These are phyloP conservation scores for Solanum bulbocastanum DNA, from an alignment of 257 asterid species.

Conservation along the genomic window DNA sequence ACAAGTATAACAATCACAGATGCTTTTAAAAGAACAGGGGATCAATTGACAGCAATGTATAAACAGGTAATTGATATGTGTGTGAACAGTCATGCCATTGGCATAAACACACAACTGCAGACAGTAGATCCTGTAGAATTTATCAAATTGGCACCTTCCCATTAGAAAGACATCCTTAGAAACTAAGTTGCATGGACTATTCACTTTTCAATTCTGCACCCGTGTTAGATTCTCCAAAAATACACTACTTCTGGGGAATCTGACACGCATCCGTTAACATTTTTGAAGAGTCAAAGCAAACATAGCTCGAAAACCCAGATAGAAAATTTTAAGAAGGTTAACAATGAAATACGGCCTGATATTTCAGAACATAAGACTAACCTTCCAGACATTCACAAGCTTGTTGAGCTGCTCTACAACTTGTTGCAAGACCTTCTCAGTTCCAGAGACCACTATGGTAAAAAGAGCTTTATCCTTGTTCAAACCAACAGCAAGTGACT, in stretches of 20 bases:
- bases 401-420: constrained; percentile 79
- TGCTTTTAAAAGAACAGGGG: background rate
- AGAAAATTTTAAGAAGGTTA: background rate
- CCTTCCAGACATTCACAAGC: constrained; percentile 77
- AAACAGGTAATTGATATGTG: background rate
- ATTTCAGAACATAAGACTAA: background rate
- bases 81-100: background rate
- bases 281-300: background rate
- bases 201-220: background rate
- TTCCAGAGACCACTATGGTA: constrained; percentile 80
- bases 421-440: constrained; percentile 57
- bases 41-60: background rate
- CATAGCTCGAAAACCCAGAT: background rate
- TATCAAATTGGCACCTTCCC: background rate
- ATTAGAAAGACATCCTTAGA: background rate
- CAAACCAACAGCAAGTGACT: constrained; percentile 87
- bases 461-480: constrained; percentile 81
- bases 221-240: background rate
- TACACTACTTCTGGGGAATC: background rate
- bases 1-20: background rate
- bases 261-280: background rate
- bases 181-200: background rate
- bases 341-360: background rate
- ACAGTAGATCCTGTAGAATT: background rate
- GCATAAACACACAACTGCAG: background rate